Percentiles rank a stretch among this genome's conserved stretches.
These are phyloP conservation scores for Komagataella populi DNA, from an alignment of 805 yeast genomes.

Conservation along the genomic window DNA sequence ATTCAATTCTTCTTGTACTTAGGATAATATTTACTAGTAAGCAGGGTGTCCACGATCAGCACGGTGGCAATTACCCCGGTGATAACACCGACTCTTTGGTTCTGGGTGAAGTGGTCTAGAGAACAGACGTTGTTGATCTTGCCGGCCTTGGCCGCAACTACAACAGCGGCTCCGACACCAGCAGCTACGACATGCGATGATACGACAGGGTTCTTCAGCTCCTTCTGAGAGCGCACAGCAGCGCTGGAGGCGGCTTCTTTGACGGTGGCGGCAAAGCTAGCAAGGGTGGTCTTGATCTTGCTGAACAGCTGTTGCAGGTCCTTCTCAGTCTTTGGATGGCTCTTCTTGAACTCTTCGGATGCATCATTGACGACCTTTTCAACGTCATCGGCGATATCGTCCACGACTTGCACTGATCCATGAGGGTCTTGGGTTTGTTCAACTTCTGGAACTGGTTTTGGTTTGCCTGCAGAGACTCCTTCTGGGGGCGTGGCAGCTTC, in stretches of 20 bases:
- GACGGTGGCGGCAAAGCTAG: slow-evolving; percentile 7
- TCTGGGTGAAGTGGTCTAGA: slow-evolving; percentile 2
- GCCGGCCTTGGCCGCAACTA: slow-evolving; percentile 33
- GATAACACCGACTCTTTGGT: slow-evolving; percentile 3
- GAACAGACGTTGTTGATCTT: slow-evolving; percentile 23
- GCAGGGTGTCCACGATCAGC: slow-evolving; percentile 36
- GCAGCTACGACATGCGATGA: slow-evolving; percentile 25
- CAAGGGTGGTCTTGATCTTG: slow-evolving; percentile 6
- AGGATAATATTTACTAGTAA: slow-evolving; percentile 40
- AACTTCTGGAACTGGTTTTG: not conserved
- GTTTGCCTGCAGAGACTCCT: not conserved
- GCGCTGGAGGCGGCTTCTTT: slow-evolving; percentile 3
- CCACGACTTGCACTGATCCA: slow-evolving; percentile 5
- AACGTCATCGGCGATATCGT: slow-evolving; percentile 15
- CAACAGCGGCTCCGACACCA: slow-evolving; percentile 31
- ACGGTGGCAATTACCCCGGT: slow-evolving; percentile 40
- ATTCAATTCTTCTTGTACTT: slow-evolving; percentile 30
- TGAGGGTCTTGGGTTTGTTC: not conserved
- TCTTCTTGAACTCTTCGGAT: slow-evolving; percentile 14
- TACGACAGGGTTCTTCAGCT: slow-evolving; percentile 52
- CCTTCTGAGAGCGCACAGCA: slow-evolving; percentile 14
- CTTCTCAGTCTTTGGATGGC: slow-evolving; percentile 10
- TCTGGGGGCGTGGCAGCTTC: not conserved
- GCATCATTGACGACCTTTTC: slow-evolving; percentile 17
- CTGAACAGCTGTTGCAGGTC: slow-evolving; percentile 9